Conservation (phyloP, 345 rosid species). For the Lumnitzera racemosa region DNA sequence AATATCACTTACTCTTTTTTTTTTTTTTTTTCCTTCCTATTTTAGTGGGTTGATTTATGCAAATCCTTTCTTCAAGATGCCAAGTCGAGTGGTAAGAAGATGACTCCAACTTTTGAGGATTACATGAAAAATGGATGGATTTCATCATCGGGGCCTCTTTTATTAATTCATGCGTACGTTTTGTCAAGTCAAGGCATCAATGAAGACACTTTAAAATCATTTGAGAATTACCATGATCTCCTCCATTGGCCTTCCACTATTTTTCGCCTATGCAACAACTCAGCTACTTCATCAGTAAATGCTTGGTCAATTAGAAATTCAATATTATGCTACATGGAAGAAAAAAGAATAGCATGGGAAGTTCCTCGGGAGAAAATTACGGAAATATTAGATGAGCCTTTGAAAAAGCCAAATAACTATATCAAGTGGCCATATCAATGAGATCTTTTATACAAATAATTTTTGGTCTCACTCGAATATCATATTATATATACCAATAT, state of each 20-base stretch:
- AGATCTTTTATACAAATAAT: constrained; percentile 15
- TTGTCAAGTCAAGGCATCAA: neutral
- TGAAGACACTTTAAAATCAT: constrained; percentile 11
- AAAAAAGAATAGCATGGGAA: constrained; percentile 19
- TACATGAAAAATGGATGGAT: constrained; percentile 28
- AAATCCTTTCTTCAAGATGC: constrained; percentile 37
- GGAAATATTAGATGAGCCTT: constrained; percentile 16
- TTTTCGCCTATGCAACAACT: constrained; percentile 34
- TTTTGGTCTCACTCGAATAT: constrained; percentile 22
- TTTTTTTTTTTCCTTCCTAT: neutral
- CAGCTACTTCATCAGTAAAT: constrained; percentile 36
- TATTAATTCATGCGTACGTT: constrained; percentile 25
- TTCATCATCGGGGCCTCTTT: constrained; percentile 20
- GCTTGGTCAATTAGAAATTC: neutral
- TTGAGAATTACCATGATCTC: constrained; percentile 19
- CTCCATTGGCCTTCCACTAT: constrained; percentile 26
- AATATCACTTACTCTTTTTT: neutral
- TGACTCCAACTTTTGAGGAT: constrained; percentile 28
- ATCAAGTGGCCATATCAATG: neutral
- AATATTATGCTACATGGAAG: constrained; percentile 25
- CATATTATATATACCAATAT: constrained; percentile 23
- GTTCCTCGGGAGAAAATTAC: constrained; percentile 18
- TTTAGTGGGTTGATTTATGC: constrained; percentile 39
- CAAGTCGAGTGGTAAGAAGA: constrained; percentile 18
- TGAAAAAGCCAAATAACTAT: constrained; percentile 33